Evolutionary conservation across 2,329 filamentous ascomycete species (phyloP).

Genomic region (Microsporum canis): DNA sequence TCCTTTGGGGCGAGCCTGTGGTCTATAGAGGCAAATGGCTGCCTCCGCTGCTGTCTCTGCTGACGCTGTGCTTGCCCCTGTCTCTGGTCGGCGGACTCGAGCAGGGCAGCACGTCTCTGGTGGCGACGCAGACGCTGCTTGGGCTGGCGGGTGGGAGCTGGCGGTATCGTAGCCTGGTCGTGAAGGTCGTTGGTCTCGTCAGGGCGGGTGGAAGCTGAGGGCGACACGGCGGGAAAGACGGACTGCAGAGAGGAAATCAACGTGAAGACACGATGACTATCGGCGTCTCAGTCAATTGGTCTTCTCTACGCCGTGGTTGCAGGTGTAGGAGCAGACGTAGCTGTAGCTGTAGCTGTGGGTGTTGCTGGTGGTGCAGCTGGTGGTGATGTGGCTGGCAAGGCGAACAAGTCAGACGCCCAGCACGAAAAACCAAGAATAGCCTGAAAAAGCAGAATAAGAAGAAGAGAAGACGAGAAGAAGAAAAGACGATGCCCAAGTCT

Average conservation of each 20-base stretch:
- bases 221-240: constrained; percentile 33
- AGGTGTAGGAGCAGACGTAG: not conserved
- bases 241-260: constrained; percentile 1
- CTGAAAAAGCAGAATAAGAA: not conserved
- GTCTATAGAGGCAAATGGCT: constrained; percentile 1
- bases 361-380: not conserved
- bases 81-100: constrained; percentile 30
- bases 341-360: not conserved
- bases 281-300: not conserved
- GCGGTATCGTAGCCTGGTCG: constrained; percentile 38
- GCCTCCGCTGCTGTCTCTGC: not conserved
- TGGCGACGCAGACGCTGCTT: constrained; percentile 38
- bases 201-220: constrained; percentile 30
- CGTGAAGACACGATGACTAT: not conserved
- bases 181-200: constrained; percentile 46
- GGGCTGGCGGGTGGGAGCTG: constrained; percentile 22
- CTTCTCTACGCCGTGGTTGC: not conserved
- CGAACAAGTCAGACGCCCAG: not conserved
- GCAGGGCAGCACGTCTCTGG: constrained; percentile 20
- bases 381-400: not conserved
- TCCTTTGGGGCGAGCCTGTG: not conserved
- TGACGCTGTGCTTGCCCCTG: not conserved
- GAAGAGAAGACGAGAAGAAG: not conserved
- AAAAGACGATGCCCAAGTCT: not conserved
- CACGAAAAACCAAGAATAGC: not conserved